phyloP scores from a whole-genome alignment of 2,329 filamentous ascomycete genomes.

The Apiospora sp. region DNA sequence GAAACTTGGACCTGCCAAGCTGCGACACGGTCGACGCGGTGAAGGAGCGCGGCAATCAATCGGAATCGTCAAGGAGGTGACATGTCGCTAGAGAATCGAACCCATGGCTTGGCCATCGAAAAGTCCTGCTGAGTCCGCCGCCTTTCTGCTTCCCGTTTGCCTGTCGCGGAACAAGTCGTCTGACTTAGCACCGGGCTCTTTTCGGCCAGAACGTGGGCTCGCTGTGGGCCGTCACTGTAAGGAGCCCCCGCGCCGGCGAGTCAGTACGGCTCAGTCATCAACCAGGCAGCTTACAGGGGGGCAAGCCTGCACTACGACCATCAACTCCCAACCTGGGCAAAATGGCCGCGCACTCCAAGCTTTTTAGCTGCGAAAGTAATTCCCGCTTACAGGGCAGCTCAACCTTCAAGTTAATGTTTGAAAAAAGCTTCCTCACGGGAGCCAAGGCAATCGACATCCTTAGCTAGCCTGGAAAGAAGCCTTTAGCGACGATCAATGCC shows the following conservation, averaged over 20 bases:
- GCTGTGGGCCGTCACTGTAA: conserved; percentile 7
- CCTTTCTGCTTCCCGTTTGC: background rate
- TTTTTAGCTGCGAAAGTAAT: background rate
- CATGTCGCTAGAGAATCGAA: background rate
- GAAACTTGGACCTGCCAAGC: conserved; percentile 6
- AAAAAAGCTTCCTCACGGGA: conserved; percentile 7
- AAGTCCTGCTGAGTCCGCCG: background rate
- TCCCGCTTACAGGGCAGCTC: conserved; percentile 6
- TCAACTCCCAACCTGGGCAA: background rate
- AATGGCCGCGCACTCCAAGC: conserved; percentile 9
- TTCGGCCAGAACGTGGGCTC: conserved; percentile 28
- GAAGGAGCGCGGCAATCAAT: background rate
- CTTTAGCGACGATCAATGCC: conserved; percentile 6
- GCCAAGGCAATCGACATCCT: conserved; percentile 1
- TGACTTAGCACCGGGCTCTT: conserved; percentile 27
- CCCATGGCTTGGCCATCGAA: background rate
- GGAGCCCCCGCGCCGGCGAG: conserved; percentile 20
- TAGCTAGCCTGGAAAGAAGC: conserved; percentile 2
- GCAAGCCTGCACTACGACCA: background rate
- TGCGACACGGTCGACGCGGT: background rate
- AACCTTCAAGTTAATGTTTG: background rate
- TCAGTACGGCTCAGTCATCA: conserved; percentile 19
- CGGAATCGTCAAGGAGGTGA: background rate
- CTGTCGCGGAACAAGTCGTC: background rate
- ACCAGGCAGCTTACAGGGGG: background rate